phyloP scores from a whole-genome alignment of 2,329 filamentous ascomycete genomes.

The Chaetothyriales sp. region DNA sequence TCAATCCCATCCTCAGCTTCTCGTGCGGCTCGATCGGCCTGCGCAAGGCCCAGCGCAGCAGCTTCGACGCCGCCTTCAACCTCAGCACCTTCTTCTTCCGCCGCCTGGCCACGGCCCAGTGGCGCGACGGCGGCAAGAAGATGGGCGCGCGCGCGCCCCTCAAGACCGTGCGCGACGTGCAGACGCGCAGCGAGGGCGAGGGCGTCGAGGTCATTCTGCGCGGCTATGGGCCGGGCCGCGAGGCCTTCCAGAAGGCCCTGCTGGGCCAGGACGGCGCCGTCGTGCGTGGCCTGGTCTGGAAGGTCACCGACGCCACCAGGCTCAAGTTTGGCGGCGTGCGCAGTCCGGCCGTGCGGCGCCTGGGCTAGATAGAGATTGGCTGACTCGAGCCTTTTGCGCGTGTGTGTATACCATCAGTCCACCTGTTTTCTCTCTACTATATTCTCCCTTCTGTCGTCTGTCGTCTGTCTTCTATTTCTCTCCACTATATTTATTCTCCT shows the following conservation, averaged over 20 bases:
- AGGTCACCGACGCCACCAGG: conserved; percentile 72
- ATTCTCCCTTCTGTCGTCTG: too few relatives aligned
- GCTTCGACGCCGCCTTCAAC: conserved; percentile 88
- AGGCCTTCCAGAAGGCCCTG: conserved; percentile 79
- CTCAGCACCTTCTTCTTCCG: conserved; percentile 70
- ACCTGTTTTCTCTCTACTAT: too few relatives aligned
- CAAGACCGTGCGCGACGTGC: conserved; percentile 71
- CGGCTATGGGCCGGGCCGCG: conserved; percentile 75
- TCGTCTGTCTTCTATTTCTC: too few relatives aligned
- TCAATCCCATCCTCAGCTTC: conserved; percentile 64
- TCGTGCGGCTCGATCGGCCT: conserved; percentile 87
- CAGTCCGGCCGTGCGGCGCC: conserved; percentile 68
- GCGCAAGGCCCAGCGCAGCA: conserved; percentile 61
- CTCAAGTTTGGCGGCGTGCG: conserved; percentile 93
- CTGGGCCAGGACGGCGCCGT: conserved; percentile 71
- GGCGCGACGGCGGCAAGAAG: conserved; percentile 59
- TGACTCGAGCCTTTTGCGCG: background rate
- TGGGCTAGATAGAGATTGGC: conserved; percentile 34
- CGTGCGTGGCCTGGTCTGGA: conserved; percentile 59
- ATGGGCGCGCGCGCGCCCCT: conserved; percentile 35
- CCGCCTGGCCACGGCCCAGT: conserved; percentile 68
- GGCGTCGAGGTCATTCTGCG: conserved; percentile 67
- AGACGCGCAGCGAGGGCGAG: conserved; percentile 56
- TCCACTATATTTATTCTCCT: too few relatives aligned
- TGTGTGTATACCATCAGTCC: background rate